Evolutionary conservation across 306 rosid species (phyloP).

Genomic region (Corylus americana): DNA sequence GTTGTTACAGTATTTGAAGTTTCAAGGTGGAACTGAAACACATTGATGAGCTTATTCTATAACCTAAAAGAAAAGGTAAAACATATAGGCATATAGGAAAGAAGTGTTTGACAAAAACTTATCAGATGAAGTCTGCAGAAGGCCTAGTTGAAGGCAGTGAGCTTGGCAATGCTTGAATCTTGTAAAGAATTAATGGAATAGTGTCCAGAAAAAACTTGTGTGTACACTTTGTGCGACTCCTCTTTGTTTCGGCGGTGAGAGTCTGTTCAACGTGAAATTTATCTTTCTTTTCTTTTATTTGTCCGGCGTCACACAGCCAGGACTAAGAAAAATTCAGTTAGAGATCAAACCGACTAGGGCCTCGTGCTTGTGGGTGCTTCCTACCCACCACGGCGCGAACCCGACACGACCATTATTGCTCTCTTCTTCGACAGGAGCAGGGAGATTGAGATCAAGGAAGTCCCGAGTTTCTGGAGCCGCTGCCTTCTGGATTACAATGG

Average conservation of each 20-base stretch:
- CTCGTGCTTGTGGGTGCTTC: conserved; percentile 48
- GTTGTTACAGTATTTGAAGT: conserved; percentile 28
- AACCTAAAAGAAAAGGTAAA: conserved; percentile 18
- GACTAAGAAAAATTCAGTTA: conserved; percentile 28
- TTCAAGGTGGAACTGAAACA: conserved; percentile 32
- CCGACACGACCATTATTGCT: conserved; percentile 39
- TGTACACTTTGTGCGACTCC: conserved; percentile 39
- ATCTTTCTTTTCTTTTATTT: too few species aligned
- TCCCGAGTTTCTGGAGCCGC: conserved; percentile 60
- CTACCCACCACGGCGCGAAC: conserved; percentile 58
- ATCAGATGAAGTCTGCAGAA: conserved; percentile 21
- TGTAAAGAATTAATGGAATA: conserved; percentile 76
- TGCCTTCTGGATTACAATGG: conserved; percentile 33
- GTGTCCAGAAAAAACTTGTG: conserved; percentile 43
- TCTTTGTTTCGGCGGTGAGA: too few species aligned
- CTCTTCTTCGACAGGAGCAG: conserved; percentile 67
- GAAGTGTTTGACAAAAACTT: conserved; percentile 3
- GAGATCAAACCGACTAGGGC: conserved; percentile 48
- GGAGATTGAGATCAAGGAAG: conserved; percentile 91
- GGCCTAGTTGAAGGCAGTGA: conserved; percentile 36
- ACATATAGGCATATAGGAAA: neutral
- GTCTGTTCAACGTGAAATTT: too few species aligned
- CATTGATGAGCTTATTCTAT: conserved; percentile 30
- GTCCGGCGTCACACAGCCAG: neutral
- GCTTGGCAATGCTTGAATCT: conserved; percentile 36